phyloP scores from a whole-genome alignment of 1,139 yeast species.

The Pichia sp. region DNA sequence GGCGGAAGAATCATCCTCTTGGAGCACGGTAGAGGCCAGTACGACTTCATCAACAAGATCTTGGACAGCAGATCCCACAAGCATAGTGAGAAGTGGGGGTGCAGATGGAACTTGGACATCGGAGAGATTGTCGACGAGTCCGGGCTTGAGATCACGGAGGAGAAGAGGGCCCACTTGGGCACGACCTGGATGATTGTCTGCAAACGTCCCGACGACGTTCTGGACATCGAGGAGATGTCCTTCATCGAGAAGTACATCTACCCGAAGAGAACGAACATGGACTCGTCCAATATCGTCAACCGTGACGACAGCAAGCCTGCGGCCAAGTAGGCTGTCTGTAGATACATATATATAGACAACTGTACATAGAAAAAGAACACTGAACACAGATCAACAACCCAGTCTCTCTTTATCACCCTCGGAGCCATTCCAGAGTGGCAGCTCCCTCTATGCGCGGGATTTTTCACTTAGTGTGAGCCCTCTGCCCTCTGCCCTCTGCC shows the following conservation, averaged over 20 bases:
- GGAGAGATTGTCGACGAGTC: constrained; percentile 81
- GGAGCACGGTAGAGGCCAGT: constrained; percentile 90
- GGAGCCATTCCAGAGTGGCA: no score
- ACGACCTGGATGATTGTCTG: constrained; percentile 87
- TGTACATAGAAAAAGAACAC: no score
- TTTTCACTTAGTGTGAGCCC: no score
- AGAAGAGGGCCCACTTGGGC: constrained; percentile 85
- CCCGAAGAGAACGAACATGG: constrained; percentile 29
- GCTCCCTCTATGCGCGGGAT: no score
- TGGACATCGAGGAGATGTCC: constrained; percentile 43
- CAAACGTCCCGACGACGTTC: constrained; percentile 66
- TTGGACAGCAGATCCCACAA: constrained; percentile 81
- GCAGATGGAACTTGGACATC: constrained; percentile 95
- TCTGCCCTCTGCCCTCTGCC: no score
- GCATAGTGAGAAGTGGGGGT: constrained; percentile 92
- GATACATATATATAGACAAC: constrained; percentile 1
- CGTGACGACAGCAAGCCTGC: constrained; percentile 1
- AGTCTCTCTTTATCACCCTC: no score
- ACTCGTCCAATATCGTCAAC: constrained; percentile 23
- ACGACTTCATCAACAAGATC: constrained; percentile 73
- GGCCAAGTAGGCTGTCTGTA: neutral
- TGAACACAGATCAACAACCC: no score
- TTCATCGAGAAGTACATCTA: constrained; percentile 45
- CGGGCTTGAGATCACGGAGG: constrained; percentile 79
- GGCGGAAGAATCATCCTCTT: constrained; percentile 87